Conservation (phyloP, 345 rosid species). For the thale cress (Arabidopsis thaliana) region TAIR10.1 NC_003076.8:1582501-1583000, state of each 20-base stretch:
- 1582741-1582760: constrained; percentile 31
- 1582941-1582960: neutral
- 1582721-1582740: neutral
- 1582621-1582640: neutral
- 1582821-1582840: neutral
- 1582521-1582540: constrained; percentile 37
- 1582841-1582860: neutral
- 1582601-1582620: neutral
- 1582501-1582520: constrained; percentile 33
- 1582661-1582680: constrained; percentile 42
- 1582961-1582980: too few species aligned
- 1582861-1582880: neutral
- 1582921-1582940: neutral
- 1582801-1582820: neutral
- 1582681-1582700: constrained; percentile 7
- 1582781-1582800: neutral
- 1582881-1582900: neutral
- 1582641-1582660: constrained; percentile 32
- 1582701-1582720: neutral
- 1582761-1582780: neutral
- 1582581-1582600: constrained; percentile 12
- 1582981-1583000: neutral
- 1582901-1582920: neutral
- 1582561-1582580: constrained; percentile 34
- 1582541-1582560: neutral